Base-by-base conservation (phyloP, 306 rosid species). In the Oxytropis ochrocephala region DNA sequence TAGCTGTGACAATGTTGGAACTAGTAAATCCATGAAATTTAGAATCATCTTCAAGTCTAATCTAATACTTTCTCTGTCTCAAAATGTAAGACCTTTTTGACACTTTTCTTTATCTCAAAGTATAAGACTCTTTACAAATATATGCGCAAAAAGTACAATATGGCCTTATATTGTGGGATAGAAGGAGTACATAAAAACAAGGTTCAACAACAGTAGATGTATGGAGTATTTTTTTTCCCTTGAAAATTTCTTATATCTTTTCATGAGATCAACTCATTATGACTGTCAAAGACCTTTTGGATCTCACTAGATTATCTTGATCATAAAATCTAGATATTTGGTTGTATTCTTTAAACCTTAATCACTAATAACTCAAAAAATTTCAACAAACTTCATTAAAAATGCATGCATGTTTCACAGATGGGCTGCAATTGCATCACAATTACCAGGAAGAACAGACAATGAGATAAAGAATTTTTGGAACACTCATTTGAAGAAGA, bases 401-500 rank as follows among this genome's bases (percentile, higher is more conserved):
- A 46, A 72, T n/a, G 29, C 29, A 24, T 24, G 29, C 3, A 1
- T 1, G 72, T 73, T 68, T 70, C 86, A 6, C 14, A 94, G 99
- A 87, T 94, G 99, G 99, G 99, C 96, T 43, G 90, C 96, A n/a
- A 94, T 91, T 69, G 99, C 99, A 0, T 79, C 96, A 53, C 96
- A 94, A 58, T 68, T 94, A 27, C 87, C 97, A 2, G 99, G 99
- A 75, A 84, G 99, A 78, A 94, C 99, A 8, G 99, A 94, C 76
- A 94, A 94, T 52, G 99, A 94, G 85, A 85, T 94, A 77, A 94
- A 94, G 85, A 94, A 94, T 65, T 76, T 91, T 11, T 88, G 99
- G 99, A 94, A 94, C 84, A 88, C 99, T 1, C 97, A 94, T 85
- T 65, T 94, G 82, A 87, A 86, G 82, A 94, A 94, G 79, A 95